Percentiles rank a stretch among this genome's conserved stretches.
Evolutionary conservation across 768 basidiomycete genomes (phyloP).

Genomic region (Suillus ampliporus): DNA sequence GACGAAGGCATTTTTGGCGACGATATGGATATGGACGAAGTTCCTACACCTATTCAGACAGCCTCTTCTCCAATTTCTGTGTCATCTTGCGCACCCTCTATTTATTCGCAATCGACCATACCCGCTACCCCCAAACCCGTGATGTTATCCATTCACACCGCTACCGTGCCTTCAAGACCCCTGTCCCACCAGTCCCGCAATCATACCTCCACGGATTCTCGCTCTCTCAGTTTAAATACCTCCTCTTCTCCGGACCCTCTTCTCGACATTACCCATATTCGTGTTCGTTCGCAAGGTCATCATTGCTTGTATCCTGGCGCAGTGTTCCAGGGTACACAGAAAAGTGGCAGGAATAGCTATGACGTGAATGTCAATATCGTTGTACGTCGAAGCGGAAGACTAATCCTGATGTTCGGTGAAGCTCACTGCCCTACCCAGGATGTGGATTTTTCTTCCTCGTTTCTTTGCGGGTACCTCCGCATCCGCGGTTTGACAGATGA

Average conservation of each 20-base stretch:
- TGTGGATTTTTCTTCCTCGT: constrained; percentile 86
- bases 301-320: constrained; percentile 89
- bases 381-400: constrained; percentile 54
- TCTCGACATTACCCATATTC: constrained; percentile 77
- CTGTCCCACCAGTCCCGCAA: constrained; percentile 1
- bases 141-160: constrained; percentile 19
- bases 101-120: constrained; percentile 2
- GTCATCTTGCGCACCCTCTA: background rate
- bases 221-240: constrained; percentile 13
- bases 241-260: constrained; percentile 54
- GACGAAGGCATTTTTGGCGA: constrained; percentile 38
- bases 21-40: constrained; percentile 41
- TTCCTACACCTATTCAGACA: constrained; percentile 10
- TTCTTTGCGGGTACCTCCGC: constrained; percentile 89
- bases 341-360: constrained; percentile 92
- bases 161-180: constrained; percentile 15
- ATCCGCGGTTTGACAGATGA: constrained; percentile 93
- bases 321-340: constrained; percentile 89
- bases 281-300: constrained; percentile 72
- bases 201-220: constrained; percentile 5
- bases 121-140: constrained; percentile 16
- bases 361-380: constrained; percentile 93
- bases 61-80: background rate
- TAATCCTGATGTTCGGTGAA: constrained; percentile 1
- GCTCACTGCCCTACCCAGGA: constrained; percentile 57